Evolutionary conservation across 1,284 basidiomycete species (phyloP).

Genomic region (Tilletiaria anomala): DNA sequence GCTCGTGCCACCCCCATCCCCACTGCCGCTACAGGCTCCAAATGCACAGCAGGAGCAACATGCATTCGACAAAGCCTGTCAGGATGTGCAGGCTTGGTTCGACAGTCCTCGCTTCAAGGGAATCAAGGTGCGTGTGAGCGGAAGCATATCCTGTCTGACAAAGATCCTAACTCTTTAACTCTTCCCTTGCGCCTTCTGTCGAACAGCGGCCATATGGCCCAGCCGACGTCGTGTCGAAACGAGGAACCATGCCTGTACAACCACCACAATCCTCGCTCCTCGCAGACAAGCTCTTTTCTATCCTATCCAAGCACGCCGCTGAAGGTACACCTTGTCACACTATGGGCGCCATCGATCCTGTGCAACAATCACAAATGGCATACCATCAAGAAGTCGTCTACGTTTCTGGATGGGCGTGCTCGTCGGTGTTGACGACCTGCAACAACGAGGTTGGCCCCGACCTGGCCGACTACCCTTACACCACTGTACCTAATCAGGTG

Average conservation of each 20-base stretch:
- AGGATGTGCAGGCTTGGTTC: slow-evolving; percentile 60
- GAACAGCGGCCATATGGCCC: slow-evolving; percentile 57
- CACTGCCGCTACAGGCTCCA: slow-evolving; percentile 53
- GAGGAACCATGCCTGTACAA: slow-evolving; percentile 65
- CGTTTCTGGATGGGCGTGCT: slow-evolving; percentile 88
- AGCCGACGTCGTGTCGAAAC: slow-evolving; percentile 65
- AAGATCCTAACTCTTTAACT: not conserved
- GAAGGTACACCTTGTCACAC: slow-evolving; percentile 42
- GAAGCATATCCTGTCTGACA: not conserved
- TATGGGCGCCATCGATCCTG: slow-evolving; percentile 53
- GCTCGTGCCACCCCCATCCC: slow-evolving; percentile 44
- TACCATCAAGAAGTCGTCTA: slow-evolving; percentile 86
- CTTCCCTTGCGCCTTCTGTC: not conserved
- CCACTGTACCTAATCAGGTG: slow-evolving; percentile 65
- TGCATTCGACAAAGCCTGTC: slow-evolving; percentile 53
- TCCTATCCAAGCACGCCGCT: slow-evolving; percentile 53
- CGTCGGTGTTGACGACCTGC: slow-evolving; percentile 55
- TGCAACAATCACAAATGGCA: slow-evolving; percentile 96
- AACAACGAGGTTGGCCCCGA: slow-evolving; percentile 95
- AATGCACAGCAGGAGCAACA: slow-evolving; percentile 52
- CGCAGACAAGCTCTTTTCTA: slow-evolving; percentile 63
- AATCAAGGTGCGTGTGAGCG: slow-evolving; percentile 47
- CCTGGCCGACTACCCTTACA: slow-evolving; percentile 86
- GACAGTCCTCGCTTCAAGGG: slow-evolving; percentile 56
- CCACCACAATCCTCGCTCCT: slow-evolving; percentile 58